Evolutionary conservation across 148 eudicot species (phyloP).

Genomic region (Diospyros kaki): DNA sequence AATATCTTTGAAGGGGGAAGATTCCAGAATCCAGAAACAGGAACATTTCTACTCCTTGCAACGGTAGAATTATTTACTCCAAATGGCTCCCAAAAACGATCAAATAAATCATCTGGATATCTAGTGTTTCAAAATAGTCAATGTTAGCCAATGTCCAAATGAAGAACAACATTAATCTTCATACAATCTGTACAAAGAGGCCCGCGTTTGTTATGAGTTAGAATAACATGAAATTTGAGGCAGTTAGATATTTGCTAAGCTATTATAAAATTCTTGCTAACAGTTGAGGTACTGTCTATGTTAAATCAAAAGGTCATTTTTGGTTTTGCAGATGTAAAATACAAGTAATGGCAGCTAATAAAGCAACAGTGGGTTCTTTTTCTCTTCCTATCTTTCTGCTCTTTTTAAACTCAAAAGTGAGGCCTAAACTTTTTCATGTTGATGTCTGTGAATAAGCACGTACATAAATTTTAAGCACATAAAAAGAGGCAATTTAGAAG

Average conservation of each 20-base stretch:
- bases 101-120: constrained; percentile 84
- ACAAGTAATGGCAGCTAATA: constrained; percentile 1
- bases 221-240: neutral
- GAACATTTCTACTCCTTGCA: constrained; percentile 34
- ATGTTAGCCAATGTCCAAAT: neutral
- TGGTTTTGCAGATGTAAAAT: neutral
- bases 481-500: neutral
- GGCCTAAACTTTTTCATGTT: neutral
- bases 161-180: neutral
- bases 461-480: neutral
- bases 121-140: constrained; percentile 31
- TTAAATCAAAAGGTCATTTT: neutral
- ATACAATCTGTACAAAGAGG: neutral
- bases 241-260: neutral
- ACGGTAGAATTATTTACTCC: constrained; percentile 44
- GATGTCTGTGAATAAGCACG: neutral
- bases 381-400: too few relatives aligned
- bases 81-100: constrained; percentile 89
- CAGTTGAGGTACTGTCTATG: neutral
- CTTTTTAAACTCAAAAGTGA: neutral
- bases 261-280: neutral
- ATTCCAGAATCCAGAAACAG: constrained; percentile 86
- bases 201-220: neutral
- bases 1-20: constrained; percentile 71
- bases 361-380: neutral